Evolutionary conservation across 1,284 basidiomycete species (phyloP).

Genomic region (Tremellales sp.): DNA sequence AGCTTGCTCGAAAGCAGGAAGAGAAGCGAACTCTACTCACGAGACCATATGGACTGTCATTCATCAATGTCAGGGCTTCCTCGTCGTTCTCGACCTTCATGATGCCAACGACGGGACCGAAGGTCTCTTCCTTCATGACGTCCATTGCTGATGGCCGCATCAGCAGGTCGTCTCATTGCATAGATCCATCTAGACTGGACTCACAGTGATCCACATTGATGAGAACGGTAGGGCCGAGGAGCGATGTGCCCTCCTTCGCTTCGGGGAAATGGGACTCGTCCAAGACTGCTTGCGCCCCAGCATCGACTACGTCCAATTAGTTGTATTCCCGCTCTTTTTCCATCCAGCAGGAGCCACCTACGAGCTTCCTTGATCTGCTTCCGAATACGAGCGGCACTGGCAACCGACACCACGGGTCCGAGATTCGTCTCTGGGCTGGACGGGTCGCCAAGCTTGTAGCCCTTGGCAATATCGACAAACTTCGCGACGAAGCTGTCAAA

Average conservation of each 20-base stretch:
- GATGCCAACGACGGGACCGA: conserved; percentile 86
- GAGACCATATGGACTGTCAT: conserved; percentile 91
- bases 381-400: conserved; percentile 74
- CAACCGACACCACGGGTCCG: conserved; percentile 85
- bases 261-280: conserved; percentile 64
- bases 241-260: conserved; percentile 69
- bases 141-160: conserved; percentile 65
- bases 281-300: conserved; percentile 75
- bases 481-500: conserved; percentile 77
- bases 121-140: conserved; percentile 79
- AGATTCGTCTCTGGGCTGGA: conserved; percentile 67
- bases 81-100: conserved; percentile 67
- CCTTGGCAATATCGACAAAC: conserved; percentile 71
- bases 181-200: conserved; percentile 34
- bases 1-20: background rate
- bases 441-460: conserved; percentile 82
- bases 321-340: conserved; percentile 1
- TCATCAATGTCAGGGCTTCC: conserved; percentile 85
- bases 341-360: conserved; percentile 41
- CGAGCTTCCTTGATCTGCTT: conserved; percentile 81
- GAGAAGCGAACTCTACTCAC: conserved; percentile 13
- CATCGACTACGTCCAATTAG: conserved; percentile 54
- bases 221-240: conserved; percentile 84
- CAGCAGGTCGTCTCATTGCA: background rate
- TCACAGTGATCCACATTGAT: conserved; percentile 79